Percentiles rank a stretch among this genome's conserved stretches.
Conservation (phyloP, 2,329 filamentous ascomycete species). For the Curvularia sp. region DNA sequence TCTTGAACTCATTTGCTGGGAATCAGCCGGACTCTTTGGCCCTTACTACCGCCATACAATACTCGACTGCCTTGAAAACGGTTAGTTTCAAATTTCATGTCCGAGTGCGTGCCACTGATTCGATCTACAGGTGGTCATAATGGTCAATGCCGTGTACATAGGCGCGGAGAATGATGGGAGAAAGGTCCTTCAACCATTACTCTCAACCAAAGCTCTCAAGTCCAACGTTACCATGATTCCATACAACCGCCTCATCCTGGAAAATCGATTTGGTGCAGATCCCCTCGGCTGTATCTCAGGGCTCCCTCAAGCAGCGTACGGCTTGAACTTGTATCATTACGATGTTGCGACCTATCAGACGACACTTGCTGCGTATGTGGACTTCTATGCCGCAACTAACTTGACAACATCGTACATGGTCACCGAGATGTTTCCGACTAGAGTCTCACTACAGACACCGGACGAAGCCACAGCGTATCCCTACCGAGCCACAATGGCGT, state of each 20-base stretch:
- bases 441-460: neutral
- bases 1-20: neutral
- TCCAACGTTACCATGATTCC: slow-evolving; percentile 5
- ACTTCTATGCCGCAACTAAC: neutral
- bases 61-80: neutral
- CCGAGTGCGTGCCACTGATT: neutral
- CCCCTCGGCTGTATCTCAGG: slow-evolving; percentile 3
- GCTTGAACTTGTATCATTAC: neutral
- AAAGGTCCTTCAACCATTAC: neutral
- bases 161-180: neutral
- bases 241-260: slow-evolving; percentile 4
- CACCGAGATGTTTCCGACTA: slow-evolving; percentile 1
- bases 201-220: neutral
- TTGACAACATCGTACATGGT: slow-evolving; percentile 2
- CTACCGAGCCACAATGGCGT: slow-evolving; percentile 1
- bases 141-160: slow-evolving; percentile 2
- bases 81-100: neutral
- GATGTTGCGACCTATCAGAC: slow-evolving; percentile 4
- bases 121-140: neutral
- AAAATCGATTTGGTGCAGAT: slow-evolving; percentile 2
- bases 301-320: neutral
- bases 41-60: slow-evolving; percentile 1
- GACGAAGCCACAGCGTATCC: slow-evolving; percentile 1
- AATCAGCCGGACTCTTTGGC: slow-evolving; percentile 1
- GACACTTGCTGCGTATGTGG: neutral